Conservation (phyloP, 1,139 yeast species). For the Kodamaea derodonti region DNA sequence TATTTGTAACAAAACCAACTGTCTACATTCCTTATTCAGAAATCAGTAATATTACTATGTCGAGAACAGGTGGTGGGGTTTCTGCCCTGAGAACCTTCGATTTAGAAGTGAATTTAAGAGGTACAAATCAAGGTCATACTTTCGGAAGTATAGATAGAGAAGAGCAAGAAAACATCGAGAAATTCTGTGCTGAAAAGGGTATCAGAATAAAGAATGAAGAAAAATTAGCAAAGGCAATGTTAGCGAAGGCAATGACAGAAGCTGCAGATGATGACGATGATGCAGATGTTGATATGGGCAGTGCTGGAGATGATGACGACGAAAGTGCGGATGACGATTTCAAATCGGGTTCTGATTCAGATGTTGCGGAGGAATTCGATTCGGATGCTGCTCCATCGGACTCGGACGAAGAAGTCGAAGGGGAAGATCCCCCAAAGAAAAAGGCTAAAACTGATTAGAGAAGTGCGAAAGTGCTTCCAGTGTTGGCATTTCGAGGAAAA, state of each 20-base stretch:
- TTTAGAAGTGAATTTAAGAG: conserved; percentile 69
- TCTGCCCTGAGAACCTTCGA: conserved; percentile 90
- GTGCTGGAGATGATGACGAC: conserved; percentile 67
- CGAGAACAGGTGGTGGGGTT: conserved; percentile 81
- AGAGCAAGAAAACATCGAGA: conserved; percentile 78
- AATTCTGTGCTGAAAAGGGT: conserved; percentile 72
- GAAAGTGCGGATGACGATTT: conserved; percentile 69
- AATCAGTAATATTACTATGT: conserved; percentile 70
- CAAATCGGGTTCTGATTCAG: conserved; percentile 58
- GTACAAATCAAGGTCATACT: conserved; percentile 66
- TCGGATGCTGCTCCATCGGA: conserved; percentile 57
- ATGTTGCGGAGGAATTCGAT: conserved; percentile 86
- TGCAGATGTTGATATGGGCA: conserved; percentile 63
- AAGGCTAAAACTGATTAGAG: conserved; percentile 32
- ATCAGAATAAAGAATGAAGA: conserved; percentile 84
- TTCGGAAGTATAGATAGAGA: conserved; percentile 90
- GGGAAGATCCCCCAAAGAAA: conserved; percentile 43
- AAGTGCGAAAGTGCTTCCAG: too few relatives aligned
- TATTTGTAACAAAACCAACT: conserved; percentile 93
- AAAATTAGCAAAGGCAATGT: conserved; percentile 75
- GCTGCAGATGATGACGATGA: conserved; percentile 65
- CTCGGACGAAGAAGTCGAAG: conserved; percentile 32
- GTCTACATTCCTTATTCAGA: conserved; percentile 86
- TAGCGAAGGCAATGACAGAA: conserved; percentile 72
- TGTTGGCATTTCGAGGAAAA: too few relatives aligned